Conservation (phyloP, 352 stramenopile genomes). For the Paralagenidium karlingii region DNA sequence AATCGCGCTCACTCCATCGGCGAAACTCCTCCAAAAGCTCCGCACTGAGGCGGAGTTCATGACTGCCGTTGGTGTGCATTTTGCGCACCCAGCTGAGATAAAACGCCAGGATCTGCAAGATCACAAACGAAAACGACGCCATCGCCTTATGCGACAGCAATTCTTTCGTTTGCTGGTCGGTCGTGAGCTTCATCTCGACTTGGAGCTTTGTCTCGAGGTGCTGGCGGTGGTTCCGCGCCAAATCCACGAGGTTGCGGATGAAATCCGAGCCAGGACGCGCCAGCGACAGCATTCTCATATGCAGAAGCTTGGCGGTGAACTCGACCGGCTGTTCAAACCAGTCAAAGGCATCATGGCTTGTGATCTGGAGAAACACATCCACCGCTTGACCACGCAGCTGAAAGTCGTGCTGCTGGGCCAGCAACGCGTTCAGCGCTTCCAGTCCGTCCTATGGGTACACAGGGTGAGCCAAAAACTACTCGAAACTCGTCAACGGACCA, state of each 20-base stretch:
- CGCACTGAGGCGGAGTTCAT: constrained; percentile 18
- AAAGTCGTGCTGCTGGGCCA: constrained; percentile 16
- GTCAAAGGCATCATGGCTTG: constrained; percentile 18
- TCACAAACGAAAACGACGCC: too few relatives aligned
- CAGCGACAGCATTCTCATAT: constrained; percentile 19
- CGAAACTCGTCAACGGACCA: too few relatives aligned
- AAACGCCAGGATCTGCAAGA: constrained; percentile 26
- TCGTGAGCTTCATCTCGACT: constrained; percentile 2
- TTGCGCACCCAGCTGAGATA: constrained; percentile 35
- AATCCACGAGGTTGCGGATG: constrained; percentile 10
- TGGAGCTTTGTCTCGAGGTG: constrained; percentile 16
- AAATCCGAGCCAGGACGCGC: constrained; percentile 6
- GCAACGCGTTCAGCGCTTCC: constrained; percentile 13
- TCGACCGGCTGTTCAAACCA: constrained; percentile 19
- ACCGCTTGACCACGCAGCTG: constrained; percentile 23
- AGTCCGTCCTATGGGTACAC: constrained; percentile 16
- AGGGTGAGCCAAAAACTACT: too few relatives aligned
- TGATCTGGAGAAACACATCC: constrained; percentile 29
- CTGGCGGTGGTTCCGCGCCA: too few relatives aligned
- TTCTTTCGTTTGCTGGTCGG: not conserved
- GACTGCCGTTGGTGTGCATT: constrained; percentile 14
- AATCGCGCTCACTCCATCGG: constrained; percentile 12
- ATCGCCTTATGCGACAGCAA: constrained; percentile 10
- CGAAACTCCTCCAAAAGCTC: constrained; percentile 15
- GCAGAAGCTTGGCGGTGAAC: constrained; percentile 13